Percentiles rank a stretch among this genome's conserved stretches.
phyloP scores from a whole-genome alignment of 1,284 basidiomycete species.

The Waitea zeae region DNA sequence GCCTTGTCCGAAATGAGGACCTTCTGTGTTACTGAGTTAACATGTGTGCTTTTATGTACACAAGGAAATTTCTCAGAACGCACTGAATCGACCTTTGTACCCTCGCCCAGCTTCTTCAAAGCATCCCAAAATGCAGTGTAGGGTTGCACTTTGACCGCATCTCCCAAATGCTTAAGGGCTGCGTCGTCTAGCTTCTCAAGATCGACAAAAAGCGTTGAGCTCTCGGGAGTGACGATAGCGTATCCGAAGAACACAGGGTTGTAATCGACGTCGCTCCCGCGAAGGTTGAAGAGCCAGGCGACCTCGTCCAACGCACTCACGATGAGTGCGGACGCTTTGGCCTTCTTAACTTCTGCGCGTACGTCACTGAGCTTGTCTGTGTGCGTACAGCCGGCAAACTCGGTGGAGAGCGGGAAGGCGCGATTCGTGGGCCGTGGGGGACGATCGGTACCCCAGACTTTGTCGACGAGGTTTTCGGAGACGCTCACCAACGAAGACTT shows the following conservation, averaged over 20 bases:
- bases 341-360: constrained; percentile 46
- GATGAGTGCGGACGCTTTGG: constrained; percentile 51
- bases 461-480: constrained; percentile 63
- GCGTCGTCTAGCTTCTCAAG: constrained; percentile 39
- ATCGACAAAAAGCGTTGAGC: constrained; percentile 63
- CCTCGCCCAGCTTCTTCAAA: constrained; percentile 32
- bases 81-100: too few species aligned
- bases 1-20: constrained; percentile 20
- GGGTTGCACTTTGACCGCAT: constrained; percentile 47
- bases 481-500: constrained; percentile 49
- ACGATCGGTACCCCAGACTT: constrained; percentile 57
- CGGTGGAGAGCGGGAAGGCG: constrained; percentile 55
- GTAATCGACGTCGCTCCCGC: constrained; percentile 85
- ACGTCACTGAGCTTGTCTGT: constrained; percentile 51
- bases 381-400: constrained; percentile 53
- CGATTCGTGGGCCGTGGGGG: constrained; percentile 57
- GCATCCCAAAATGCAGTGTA: constrained; percentile 57
- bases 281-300: constrained; percentile 89
- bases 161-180: constrained; percentile 40
- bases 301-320: constrained; percentile 79
- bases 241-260: constrained; percentile 97
- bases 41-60: too few species aligned
- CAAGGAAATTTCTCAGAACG: too few species aligned
- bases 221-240: constrained; percentile 58
- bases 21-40: too few species aligned